Percentiles rank a stretch among this genome's conserved stretches.
phyloP scores from a whole-genome alignment of 1,284 basidiomycete species.

The Leccinum fuscescens region DNA sequence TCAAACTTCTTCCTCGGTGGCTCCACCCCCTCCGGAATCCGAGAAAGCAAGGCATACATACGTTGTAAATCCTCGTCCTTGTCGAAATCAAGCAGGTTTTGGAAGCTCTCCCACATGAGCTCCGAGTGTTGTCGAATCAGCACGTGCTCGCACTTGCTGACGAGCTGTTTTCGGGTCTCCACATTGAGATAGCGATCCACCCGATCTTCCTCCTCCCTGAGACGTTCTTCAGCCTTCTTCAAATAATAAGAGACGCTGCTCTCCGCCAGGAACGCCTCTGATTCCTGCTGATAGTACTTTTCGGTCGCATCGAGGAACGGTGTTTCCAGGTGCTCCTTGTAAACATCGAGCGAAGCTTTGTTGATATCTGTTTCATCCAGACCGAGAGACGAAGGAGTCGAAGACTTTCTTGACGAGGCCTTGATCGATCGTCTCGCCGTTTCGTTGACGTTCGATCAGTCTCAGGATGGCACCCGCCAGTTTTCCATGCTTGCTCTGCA shows the following conservation, averaged over 20 bases:
- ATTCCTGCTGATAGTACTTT: slow-evolving; percentile 90
- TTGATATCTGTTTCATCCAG: slow-evolving; percentile 90
- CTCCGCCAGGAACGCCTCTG: slow-evolving; percentile 84
- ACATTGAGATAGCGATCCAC: slow-evolving; percentile 94
- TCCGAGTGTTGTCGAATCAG: slow-evolving; percentile 88
- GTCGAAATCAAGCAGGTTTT: slow-evolving; percentile 88
- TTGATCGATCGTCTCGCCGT: slow-evolving; percentile 93
- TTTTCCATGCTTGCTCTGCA: slow-evolving; percentile 79
- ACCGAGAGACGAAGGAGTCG: slow-evolving; percentile 87
- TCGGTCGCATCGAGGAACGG: slow-evolving; percentile 90
- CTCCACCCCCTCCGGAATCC: slow-evolving; percentile 89
- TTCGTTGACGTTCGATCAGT: slow-evolving; percentile 90
- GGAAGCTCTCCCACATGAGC: slow-evolving; percentile 94
- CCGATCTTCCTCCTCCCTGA: slow-evolving; percentile 93
- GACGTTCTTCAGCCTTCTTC: slow-evolving; percentile 90
- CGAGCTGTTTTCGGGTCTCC: slow-evolving; percentile 82
- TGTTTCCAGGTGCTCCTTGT: slow-evolving; percentile 87
- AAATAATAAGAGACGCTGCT: slow-evolving; percentile 96
- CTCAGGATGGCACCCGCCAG: slow-evolving; percentile 87
- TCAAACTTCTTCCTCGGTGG: slow-evolving; percentile 93
- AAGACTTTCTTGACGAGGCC: slow-evolving; percentile 94
- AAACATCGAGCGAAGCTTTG: slow-evolving; percentile 94
- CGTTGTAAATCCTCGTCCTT: slow-evolving; percentile 91
- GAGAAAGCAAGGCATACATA: slow-evolving; percentile 91
- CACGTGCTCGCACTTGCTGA: slow-evolving; percentile 89